Evolutionary conservation across 1,284 basidiomycete genomes (phyloP).

Genomic region (Mycena sp.): DNA sequence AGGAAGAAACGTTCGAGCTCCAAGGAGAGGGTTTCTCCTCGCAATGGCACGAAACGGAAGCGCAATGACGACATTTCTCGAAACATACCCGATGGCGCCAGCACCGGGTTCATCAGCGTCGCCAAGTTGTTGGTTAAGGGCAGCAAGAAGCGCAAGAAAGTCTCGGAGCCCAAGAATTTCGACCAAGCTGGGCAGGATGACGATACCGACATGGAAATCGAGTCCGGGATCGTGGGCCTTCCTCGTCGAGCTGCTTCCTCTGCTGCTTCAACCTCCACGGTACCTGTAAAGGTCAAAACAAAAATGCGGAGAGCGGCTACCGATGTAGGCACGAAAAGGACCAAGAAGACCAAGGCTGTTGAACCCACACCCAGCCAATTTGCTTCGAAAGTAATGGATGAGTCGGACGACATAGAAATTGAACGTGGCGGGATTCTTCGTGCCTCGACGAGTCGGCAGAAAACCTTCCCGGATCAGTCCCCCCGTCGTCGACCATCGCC

Average conservation of each 20-base stretch:
- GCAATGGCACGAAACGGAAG: conserved; percentile 68
- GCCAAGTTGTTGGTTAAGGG: conserved; percentile 65
- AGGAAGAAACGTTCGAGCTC: conserved; percentile 48
- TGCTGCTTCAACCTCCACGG: conserved; percentile 43
- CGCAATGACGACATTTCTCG: conserved; percentile 70
- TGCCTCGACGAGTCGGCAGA: not conserved
- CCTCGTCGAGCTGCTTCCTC: conserved; percentile 61
- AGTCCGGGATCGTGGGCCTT: conserved; percentile 61
- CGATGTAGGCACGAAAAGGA: conserved; percentile 40
- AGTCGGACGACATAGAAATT: conserved; percentile 65
- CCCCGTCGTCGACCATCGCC: conserved; percentile 27
- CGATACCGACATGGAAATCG: conserved; percentile 69
- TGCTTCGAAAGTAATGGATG: conserved; percentile 55
- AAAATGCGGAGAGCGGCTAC: conserved; percentile 51
- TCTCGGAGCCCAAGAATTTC: conserved; percentile 43
- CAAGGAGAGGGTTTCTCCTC: conserved; percentile 35
- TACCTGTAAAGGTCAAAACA: conserved; percentile 43
- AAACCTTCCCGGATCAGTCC: not conserved
- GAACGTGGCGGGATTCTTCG: conserved; percentile 44
- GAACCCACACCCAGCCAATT: conserved; percentile 50
- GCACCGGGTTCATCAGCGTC: conserved; percentile 70
- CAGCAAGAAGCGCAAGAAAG: conserved; percentile 57
- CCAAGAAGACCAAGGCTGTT: conserved; percentile 42
- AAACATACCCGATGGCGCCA: conserved; percentile 74
- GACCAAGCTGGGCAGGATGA: conserved; percentile 57